Evolutionary conservation across 2,329 filamentous ascomycete species (phyloP).

Genomic region (Triangularia setosa): DNA sequence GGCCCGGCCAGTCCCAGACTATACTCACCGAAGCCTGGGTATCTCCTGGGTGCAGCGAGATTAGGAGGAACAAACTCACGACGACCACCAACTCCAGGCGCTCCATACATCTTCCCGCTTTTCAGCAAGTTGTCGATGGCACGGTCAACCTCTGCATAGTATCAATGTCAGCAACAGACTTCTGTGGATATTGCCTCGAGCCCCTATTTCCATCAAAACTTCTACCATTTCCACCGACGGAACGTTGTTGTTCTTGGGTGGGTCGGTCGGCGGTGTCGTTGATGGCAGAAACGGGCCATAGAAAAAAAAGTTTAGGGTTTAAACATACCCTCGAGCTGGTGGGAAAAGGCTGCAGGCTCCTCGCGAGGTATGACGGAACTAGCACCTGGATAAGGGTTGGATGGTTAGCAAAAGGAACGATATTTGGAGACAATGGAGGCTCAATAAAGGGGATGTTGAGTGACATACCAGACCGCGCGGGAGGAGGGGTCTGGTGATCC

Average conservation of each 20-base stretch:
- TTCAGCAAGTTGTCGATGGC: constrained; percentile 94
- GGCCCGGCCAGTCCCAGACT: constrained; percentile 28
- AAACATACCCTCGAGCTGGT: constrained; percentile 37
- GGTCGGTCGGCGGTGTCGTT: background rate
- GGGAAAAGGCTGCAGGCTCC: constrained; percentile 32
- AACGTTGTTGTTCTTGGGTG: background rate
- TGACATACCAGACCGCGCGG: constrained; percentile 28
- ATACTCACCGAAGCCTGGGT: constrained; percentile 57
- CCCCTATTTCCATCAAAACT: background rate
- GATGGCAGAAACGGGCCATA: background rate
- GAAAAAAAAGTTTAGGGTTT: background rate
- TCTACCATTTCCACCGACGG: background rate
- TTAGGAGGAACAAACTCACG: constrained; percentile 71
- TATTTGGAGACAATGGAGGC: background rate
- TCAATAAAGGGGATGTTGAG: background rate
- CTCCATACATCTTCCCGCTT: constrained; percentile 86
- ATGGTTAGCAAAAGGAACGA: constrained; percentile 14
- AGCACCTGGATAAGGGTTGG: constrained; percentile 26
- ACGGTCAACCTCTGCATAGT: constrained; percentile 78
- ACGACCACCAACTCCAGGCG: constrained; percentile 53
- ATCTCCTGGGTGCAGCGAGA: constrained; percentile 52
- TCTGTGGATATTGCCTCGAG: background rate
- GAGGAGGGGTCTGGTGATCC: constrained; percentile 30
- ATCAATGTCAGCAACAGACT: constrained; percentile 26
- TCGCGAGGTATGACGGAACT: constrained; percentile 35